Base-by-base conservation (phyloP, 2,329 filamentous ascomycete species). In the Claviceps cyperi region DNA sequence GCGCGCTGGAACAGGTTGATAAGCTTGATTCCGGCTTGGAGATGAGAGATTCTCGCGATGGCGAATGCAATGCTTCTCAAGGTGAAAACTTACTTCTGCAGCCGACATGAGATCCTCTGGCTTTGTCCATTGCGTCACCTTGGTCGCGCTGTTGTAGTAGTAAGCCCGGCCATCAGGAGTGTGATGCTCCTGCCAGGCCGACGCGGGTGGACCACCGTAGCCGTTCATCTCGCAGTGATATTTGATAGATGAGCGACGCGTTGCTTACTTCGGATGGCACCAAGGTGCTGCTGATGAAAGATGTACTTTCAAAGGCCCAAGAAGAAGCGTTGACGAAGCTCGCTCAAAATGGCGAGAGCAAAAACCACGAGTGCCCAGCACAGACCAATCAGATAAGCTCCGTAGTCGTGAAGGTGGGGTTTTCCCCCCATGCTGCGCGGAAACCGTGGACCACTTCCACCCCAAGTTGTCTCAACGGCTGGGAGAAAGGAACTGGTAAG, bases 51-150 rank as follows among this genome's bases (percentile, higher is more conserved):
- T 35, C 19, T 36, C 15, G 17, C 2, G 5, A 28, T 21, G 15
- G 9, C 14, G 15, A n/a, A 1, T 37, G 13, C 13, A 13, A 45
- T 15, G 2, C 8, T 28, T 9, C 6, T 2, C 5, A 38, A 17
- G 38, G 24, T 3, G 7, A 19, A 21, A 8, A 57, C 68, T 55
- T 69, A 90, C 88, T 80, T 95, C 89, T 48, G 82, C 80, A 6
- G 80, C 77, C 21, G 78, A 83, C 85, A 94, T 90, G 67, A 94
- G 73, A 44, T 94, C 92, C 62, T 85, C 78, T 4, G 92, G 94
- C 70, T 96, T 97, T 40, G 81, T 83, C 92, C 92, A 98, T 77
- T 90, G 84, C 35, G 92, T 97, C 55, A 77, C 79, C 64, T 94
- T 94, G 15, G 89, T 95, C 53, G 80, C 69, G 13, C 81, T 70